These are phyloP conservation scores for Diatrype stigma DNA, from an alignment of 2,329 filamentous ascomycete genomes.

Conservation along the genomic window DNA sequence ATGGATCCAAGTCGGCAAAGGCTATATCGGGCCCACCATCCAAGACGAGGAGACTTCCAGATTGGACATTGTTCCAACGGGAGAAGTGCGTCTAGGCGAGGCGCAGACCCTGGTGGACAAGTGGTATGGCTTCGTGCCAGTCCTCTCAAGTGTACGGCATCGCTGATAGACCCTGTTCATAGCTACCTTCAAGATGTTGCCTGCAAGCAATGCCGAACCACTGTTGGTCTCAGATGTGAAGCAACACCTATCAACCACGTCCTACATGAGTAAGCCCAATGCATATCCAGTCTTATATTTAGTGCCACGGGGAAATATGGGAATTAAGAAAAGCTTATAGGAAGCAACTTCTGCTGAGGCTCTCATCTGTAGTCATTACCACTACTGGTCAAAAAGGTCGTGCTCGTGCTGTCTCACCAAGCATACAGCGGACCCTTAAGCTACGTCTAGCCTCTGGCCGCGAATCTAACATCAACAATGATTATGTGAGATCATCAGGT, in stretches of 20 bases:
- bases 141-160: background rate
- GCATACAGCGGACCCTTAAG: background rate
- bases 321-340: conserved; percentile 18
- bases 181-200: conserved; percentile 34
- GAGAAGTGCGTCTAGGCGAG: conserved; percentile 26
- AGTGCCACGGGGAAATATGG: background rate
- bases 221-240: conserved; percentile 33
- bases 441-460: background rate
- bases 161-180: background rate
- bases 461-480: background rate
- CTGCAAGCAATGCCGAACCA: conserved; percentile 27
- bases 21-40: conserved; percentile 34
- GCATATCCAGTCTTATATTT: background rate
- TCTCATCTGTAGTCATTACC: background rate
- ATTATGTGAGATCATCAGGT: background rate
- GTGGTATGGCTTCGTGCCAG: conserved; percentile 24
- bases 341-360: conserved; percentile 27
- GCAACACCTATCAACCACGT: conserved; percentile 32
- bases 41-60: conserved; percentile 9
- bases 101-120: conserved; percentile 31
- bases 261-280: conserved; percentile 29
- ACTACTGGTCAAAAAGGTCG: background rate
- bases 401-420: background rate
- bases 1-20: conserved; percentile 37
- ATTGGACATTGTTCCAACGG: conserved; percentile 19